phyloP scores from a whole-genome alignment of 2,329 filamentous ascomycete species.

The Hansfordia pulvinata region DNA sequence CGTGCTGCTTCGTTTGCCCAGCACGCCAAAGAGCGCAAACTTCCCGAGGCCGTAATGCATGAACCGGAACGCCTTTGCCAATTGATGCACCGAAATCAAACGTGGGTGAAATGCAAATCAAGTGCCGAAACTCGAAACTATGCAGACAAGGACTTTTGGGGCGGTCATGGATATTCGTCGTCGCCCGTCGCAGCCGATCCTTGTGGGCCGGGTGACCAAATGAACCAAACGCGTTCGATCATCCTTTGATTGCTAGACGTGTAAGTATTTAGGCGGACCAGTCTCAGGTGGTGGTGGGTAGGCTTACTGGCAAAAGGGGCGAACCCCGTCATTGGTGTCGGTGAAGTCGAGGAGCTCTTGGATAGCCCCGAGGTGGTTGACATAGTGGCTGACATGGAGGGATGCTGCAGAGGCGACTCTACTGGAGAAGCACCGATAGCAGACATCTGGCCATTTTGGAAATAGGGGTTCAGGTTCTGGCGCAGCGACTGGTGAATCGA shows the following conservation, averaged over 20 bases:
- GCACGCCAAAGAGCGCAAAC: too few relatives aligned
- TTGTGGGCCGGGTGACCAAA: too few relatives aligned
- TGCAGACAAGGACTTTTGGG: too few relatives aligned
- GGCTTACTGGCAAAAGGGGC: slow-evolving; percentile 31
- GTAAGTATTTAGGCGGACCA: neutral
- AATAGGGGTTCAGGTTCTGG: slow-evolving; percentile 21
- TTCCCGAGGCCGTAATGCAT: too few relatives aligned
- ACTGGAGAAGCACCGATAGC: slow-evolving; percentile 18
- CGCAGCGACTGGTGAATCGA: slow-evolving; percentile 30
- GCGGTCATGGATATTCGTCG: too few relatives aligned
- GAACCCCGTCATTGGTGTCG: slow-evolving; percentile 30
- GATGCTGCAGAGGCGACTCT: slow-evolving; percentile 18
- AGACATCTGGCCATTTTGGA: slow-evolving; percentile 15
- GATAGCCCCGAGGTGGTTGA: slow-evolving; percentile 14
- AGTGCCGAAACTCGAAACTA: too few relatives aligned
- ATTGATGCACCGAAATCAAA: too few relatives aligned
- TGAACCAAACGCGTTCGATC: neutral
- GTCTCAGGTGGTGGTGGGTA: slow-evolving; percentile 12
- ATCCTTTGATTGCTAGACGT: slow-evolving; percentile 1
- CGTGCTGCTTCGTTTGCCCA: too few relatives aligned
- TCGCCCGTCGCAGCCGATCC: too few relatives aligned
- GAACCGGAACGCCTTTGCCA: too few relatives aligned
- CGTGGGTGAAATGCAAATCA: too few relatives aligned
- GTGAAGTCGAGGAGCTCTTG: slow-evolving; percentile 25
- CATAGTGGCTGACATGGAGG: slow-evolving; percentile 16